Percentiles rank a stretch among this genome's conserved stretches.
These are phyloP conservation scores for Polytolypa hystricis DNA, from an alignment of 2,329 filamentous ascomycete genomes.

Conservation along the genomic window DNA sequence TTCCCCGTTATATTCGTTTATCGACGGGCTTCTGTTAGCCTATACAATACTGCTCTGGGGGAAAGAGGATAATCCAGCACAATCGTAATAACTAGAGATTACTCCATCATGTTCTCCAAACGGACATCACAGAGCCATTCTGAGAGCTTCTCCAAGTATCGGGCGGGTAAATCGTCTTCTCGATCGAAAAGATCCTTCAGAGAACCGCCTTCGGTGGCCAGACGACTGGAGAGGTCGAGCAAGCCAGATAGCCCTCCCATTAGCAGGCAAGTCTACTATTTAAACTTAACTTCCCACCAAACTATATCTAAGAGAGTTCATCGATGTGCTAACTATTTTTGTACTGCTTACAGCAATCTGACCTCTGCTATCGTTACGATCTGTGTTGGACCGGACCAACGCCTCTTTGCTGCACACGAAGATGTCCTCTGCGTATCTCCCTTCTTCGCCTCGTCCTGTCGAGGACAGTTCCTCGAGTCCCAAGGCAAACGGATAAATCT, in stretches of 20 bases:
- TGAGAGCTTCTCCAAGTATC: constrained; percentile 21
- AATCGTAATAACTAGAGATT: too few species aligned
- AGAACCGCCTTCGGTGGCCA: constrained; percentile 16
- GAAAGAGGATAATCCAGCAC: too few species aligned
- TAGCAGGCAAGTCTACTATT: constrained; percentile 22
- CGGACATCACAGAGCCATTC: constrained; percentile 13
- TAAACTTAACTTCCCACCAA: neutral
- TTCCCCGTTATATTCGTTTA: too few species aligned
- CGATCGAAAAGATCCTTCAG: constrained; percentile 18
- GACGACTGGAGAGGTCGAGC: constrained; percentile 17
- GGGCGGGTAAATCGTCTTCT: constrained; percentile 18
- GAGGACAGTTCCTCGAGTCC: constrained; percentile 51
- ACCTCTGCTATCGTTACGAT: constrained; percentile 67
- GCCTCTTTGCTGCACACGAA: constrained; percentile 86
- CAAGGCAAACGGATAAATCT: constrained; percentile 62
- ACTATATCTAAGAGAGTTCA: neutral
- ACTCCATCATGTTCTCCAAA: constrained; percentile 13
- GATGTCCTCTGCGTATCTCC: constrained; percentile 68
- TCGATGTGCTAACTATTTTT: constrained; percentile 1
- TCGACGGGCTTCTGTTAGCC: too few species aligned
- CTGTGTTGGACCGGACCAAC: constrained; percentile 66
- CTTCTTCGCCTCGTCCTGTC: constrained; percentile 60
- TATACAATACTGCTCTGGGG: too few species aligned
- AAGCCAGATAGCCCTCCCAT: constrained; percentile 23
- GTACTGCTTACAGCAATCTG: constrained; percentile 36